Evolutionary conservation across 2,329 filamentous ascomycete species (phyloP).

Genomic region (Fusarium incarnatum): DNA sequence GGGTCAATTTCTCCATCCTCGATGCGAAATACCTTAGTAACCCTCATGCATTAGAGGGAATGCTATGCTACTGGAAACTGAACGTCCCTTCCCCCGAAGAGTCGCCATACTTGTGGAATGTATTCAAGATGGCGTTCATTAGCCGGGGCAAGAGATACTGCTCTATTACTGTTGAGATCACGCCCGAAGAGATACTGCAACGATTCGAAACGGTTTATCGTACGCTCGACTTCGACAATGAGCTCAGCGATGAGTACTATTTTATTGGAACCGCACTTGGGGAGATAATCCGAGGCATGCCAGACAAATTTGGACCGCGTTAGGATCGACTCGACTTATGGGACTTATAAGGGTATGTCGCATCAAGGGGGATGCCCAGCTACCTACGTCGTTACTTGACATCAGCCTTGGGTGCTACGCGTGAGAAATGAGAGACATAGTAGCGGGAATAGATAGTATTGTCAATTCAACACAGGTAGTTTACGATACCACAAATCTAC

Average conservation of each 20-base stretch:
- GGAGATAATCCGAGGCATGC: too few relatives aligned
- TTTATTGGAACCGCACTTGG: too few relatives aligned
- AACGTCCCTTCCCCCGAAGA: background rate
- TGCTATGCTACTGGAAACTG: background rate
- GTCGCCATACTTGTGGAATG: background rate
- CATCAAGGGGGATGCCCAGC: background rate
- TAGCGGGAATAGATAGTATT: background rate
- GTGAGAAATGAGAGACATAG: background rate
- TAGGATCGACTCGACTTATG: background rate
- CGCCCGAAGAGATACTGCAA: background rate
- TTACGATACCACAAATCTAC: background rate
- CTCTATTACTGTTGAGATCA: accelerated
- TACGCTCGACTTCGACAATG: too few relatives aligned
- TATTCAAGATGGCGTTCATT: background rate
- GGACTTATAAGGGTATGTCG: background rate
- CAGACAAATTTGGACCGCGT: too few relatives aligned
- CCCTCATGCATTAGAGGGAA: background rate
- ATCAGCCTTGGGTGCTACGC: background rate
- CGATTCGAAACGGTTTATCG: background rate
- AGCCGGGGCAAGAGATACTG: background rate
- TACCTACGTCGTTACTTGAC: background rate
- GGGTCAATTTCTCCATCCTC: background rate
- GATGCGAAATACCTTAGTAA: background rate
- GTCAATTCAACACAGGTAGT: too few relatives aligned
- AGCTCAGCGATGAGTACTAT: too few relatives aligned